phyloP scores from a whole-genome alignment of 805 yeast species.

The Allodekkera sacchari region DNA sequence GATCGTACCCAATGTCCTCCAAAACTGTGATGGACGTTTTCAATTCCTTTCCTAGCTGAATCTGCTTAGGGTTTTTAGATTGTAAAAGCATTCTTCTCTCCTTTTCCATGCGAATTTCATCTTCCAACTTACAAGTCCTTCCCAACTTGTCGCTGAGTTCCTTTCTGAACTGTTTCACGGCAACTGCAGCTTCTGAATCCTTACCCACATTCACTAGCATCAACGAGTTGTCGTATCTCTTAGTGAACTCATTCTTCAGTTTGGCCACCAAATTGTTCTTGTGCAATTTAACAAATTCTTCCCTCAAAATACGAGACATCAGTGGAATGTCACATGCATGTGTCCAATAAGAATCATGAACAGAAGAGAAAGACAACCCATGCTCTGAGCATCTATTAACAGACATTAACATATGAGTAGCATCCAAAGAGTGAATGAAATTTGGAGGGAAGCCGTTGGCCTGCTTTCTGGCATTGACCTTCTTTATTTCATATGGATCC shows the following conservation, averaged over 20 bases:
- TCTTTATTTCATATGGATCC: constrained; percentile 79
- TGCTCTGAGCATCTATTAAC: constrained; percentile 66
- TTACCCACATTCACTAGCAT: constrained; percentile 50
- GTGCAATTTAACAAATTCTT: constrained; percentile 73
- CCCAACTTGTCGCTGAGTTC: constrained; percentile 41
- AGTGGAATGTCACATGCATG: constrained; percentile 77
- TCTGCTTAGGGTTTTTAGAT: constrained; percentile 42
- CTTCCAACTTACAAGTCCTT: constrained; percentile 52
- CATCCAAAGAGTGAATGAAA: constrained; percentile 90
- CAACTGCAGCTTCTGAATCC: constrained; percentile 40
- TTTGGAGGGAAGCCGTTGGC: constrained; percentile 93
- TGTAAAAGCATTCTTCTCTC: constrained; percentile 47
- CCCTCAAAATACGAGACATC: constrained; percentile 66
- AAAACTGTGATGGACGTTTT: constrained; percentile 64
- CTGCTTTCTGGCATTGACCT: constrained; percentile 85
- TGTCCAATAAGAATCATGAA: constrained; percentile 97
- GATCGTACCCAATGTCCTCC: constrained; percentile 18
- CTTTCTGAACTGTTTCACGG: constrained; percentile 41
- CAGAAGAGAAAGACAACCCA: constrained; percentile 78
- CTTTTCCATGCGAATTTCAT: constrained; percentile 67
- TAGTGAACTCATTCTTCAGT: constrained; percentile 70
- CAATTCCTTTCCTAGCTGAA: constrained; percentile 43
- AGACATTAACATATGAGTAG: constrained; percentile 91
- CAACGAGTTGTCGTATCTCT: constrained; percentile 66
- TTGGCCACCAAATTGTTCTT: constrained; percentile 61